Base-by-base conservation (phyloP, 139 green algal genomes). In the Mesostigma viride region DNA sequence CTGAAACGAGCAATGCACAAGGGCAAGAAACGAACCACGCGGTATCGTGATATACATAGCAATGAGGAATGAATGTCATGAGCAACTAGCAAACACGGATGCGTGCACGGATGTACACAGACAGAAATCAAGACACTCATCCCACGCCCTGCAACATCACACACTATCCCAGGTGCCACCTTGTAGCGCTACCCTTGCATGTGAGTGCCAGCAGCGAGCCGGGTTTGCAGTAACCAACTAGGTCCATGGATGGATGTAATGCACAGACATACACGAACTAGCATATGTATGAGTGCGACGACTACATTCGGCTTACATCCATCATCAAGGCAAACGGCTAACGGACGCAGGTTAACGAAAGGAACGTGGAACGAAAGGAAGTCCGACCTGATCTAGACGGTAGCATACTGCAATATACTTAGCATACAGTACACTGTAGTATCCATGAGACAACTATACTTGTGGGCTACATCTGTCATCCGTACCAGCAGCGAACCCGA, bases 401-500 rank as follows among this genome's bases (percentile, higher is more conserved):
- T 31, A 6, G 22, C 14, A 24, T 6, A 14, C 40, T 24, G 14
- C 8, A 51, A 8, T 14, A 51, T 24, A 51, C 8, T 24, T 62
- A 27, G 11, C 8, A 32, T 6, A 17, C 20, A 17, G 8, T 6
- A 62, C 53, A 62, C 6, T 62, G 8, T 53, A 53, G 17, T 14
- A 53, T 24, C 14, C 40, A 17, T 53, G 40, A 14, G 40, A 14
- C 14, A 14, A 53, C 17, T 53, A 53, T 53, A 17, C 40, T 24
- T 53, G 40, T 27, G 58, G 58, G 31, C 6, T 17, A 40, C 6
- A 4, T 6, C 30, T n/a, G n/a, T n/a, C 4, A 40, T 46, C 46
- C 48, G 47, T 2, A 76, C 72, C 31, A 86, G n/a, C 20, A 96
- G 70, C 47, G 85, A 81, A 24, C 90, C 90, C 5, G 56, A 67